Conservation (phyloP, 371 early-diverging fungal genomes). For the Conidiobolus incongruus region DNA sequence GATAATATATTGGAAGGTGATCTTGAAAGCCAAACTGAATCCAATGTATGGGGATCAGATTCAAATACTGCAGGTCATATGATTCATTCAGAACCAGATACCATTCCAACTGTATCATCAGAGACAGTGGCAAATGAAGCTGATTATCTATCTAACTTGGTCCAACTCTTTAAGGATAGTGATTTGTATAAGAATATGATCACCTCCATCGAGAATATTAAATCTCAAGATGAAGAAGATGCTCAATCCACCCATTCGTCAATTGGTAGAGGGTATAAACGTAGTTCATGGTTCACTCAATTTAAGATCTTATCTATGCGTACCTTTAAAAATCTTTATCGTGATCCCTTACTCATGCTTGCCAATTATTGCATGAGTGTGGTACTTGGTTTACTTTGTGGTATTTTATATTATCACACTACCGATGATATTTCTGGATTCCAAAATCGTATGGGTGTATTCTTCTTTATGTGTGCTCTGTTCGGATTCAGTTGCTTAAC, state of each 20-base stretch:
- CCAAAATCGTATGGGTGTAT: slow-evolving; percentile 67
- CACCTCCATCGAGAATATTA: no score
- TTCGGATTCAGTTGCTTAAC: slow-evolving; percentile 61
- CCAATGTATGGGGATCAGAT: background rate
- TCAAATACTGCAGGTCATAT: background rate
- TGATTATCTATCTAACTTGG: no score
- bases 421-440: slow-evolving; percentile 59
- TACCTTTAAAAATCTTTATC: slow-evolving; percentile 68
- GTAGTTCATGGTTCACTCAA: slow-evolving; percentile 45
- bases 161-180: no score
- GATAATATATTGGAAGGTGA: no score
- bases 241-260: slow-evolving; percentile 6
- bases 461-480: slow-evolving; percentile 62
- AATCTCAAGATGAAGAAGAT: no score
- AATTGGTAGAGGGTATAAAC: slow-evolving; percentile 15
- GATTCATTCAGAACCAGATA: background rate
- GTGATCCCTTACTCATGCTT: slow-evolving; percentile 66
- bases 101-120: background rate
- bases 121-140: no score
- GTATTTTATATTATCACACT: slow-evolving; percentile 60
- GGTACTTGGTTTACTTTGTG: slow-evolving; percentile 45
- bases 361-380: slow-evolving; percentile 58
- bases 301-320: slow-evolving; percentile 57
- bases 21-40: no score
- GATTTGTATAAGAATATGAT: no score